Evolutionary conservation across 148 eudicot genomes (phyloP), one percentile per base, ranked within the genome.

Genomic region (Silene conica): DNA sequence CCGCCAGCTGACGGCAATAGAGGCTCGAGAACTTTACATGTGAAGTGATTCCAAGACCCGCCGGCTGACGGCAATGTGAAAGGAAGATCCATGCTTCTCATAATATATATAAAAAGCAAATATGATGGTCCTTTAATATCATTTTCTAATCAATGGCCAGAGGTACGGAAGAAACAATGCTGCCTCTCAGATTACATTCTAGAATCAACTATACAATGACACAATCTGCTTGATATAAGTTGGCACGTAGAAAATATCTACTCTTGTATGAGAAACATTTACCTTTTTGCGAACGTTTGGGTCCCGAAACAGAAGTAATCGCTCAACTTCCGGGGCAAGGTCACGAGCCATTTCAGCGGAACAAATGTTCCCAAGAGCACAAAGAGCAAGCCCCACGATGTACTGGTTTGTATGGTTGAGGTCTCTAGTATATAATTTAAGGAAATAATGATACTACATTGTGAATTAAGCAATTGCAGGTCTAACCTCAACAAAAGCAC

Each of bases 261-360:
- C 62, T 68, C 34, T 21, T 43, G 55, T 7, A 79, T 26, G 60
- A 43, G 46, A 13, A 59, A 54, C 12, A 76, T 18, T 85, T 83
- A 92, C 98, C 84, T 95, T 95, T 85, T 95, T 95, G 78, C 97
- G 88, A 76, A 95, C 85, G 82, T 95, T 95, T 79, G 98, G 98
- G 89, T 95, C 98, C 73, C 98, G 89, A 71, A 95, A 95, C 74
- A 88, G 97, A 73, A 95, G 93, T 80, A 95, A 79, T 59, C 94
- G 82, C 83, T 95, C 97, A 46, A 95, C 98, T 83, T 95, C 98
- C 25, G 96, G 93, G 25, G 97, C 97, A 72, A 95, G 96, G 82
- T 95, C 98, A 75, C 98, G 97, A 75, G 98, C 98, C 98, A 95
- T 92, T 84, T 92, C 98, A 70, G 98, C 92, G 23, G 98, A 95